Evolutionary conservation across 208 protist genomes (phyloP).

Genomic region (Trypanosoma mega): DNA sequence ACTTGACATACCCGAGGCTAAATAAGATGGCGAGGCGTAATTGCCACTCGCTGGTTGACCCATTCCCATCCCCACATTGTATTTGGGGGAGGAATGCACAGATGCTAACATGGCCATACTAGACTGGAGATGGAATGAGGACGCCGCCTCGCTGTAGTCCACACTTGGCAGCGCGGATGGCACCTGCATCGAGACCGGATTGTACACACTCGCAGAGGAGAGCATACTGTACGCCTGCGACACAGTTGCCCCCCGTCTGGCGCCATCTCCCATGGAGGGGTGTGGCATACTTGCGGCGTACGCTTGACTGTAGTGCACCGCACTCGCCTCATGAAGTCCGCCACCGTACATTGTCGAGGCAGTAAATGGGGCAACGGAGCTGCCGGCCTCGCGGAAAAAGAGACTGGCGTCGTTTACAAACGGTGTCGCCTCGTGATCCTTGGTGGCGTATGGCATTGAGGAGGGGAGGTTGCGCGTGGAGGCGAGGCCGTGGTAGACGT

Average conservation of each 20-base stretch:
- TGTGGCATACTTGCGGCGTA: slow-evolving; percentile 22
- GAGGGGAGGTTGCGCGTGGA: slow-evolving; percentile 50
- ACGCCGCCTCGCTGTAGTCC: slow-evolving; percentile 46
- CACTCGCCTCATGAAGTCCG: slow-evolving; percentile 53
- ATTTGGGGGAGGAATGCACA: slow-evolving; percentile 23
- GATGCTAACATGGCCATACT: slow-evolving; percentile 25
- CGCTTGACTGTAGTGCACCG: slow-evolving; percentile 57
- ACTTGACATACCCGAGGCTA: slow-evolving; percentile 28
- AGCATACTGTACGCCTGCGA: slow-evolving; percentile 42
- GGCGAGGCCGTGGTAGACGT: slow-evolving; percentile 77
- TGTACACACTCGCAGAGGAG: slow-evolving; percentile 35
- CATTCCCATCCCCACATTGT: background rate
- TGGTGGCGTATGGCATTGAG: slow-evolving; percentile 28
- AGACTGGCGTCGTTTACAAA: slow-evolving; percentile 69
- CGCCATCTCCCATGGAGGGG: background rate
- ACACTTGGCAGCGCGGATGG: slow-evolving; percentile 22
- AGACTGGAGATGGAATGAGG: slow-evolving; percentile 79
- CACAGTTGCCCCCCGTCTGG: slow-evolving; percentile 1
- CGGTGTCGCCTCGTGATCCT: slow-evolving; percentile 56
- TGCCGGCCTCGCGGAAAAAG: slow-evolving; percentile 30
- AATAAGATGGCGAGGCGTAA: slow-evolving; percentile 18
- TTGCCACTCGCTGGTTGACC: background rate
- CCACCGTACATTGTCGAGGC: slow-evolving; percentile 47
- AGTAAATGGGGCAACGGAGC: slow-evolving; percentile 33
- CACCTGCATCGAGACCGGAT: slow-evolving; percentile 26